Percentiles rank a stretch among this genome's conserved stretches.
Conservation (phyloP, 805 yeast species). For the Yarrowia sp. region DNA sequence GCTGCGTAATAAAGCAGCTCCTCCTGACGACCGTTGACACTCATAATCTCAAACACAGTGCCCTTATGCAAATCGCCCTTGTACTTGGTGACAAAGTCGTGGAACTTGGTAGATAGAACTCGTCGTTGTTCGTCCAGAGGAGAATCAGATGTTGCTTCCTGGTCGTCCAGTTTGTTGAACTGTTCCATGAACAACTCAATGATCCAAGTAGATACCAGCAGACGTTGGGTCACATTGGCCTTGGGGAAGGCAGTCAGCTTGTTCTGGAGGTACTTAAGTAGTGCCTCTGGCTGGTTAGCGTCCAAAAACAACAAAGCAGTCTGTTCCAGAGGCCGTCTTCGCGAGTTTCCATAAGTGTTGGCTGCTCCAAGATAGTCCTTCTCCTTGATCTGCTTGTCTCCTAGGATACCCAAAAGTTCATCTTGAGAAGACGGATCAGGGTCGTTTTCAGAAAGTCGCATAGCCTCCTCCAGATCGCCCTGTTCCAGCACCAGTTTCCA, state of each 20-base stretch:
- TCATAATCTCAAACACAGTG: conserved; percentile 69
- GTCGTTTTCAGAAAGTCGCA: conserved; percentile 44
- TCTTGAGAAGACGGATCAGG: conserved; percentile 29
- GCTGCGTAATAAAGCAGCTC: conserved; percentile 68
- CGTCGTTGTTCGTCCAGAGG: conserved; percentile 33
- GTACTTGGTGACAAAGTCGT: conserved; percentile 50
- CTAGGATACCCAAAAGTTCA: conserved; percentile 47
- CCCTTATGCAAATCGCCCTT: conserved; percentile 54
- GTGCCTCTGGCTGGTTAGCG: conserved; percentile 41
- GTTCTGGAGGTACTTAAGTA: conserved; percentile 46
- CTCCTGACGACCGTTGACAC: conserved; percentile 59
- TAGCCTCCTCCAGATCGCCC: conserved; percentile 62
- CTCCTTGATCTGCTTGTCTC: conserved; percentile 45
- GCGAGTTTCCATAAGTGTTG: conserved; percentile 51
- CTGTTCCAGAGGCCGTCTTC: conserved; percentile 65
- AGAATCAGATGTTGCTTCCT: conserved; percentile 33
- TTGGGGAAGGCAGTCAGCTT: conserved; percentile 40
- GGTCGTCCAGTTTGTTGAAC: conserved; percentile 44
- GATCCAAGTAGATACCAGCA: conserved; percentile 62
- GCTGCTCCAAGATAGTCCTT: conserved; percentile 44
- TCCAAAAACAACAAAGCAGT: conserved; percentile 58
- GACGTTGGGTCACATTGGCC: conserved; percentile 44
- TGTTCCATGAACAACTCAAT: conserved; percentile 54
- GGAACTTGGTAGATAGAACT: conserved; percentile 38
- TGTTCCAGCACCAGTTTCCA: conserved; percentile 63